Base-by-base conservation (phyloP, 257 asterid species). In the Forsythia viridissima region DNA sequence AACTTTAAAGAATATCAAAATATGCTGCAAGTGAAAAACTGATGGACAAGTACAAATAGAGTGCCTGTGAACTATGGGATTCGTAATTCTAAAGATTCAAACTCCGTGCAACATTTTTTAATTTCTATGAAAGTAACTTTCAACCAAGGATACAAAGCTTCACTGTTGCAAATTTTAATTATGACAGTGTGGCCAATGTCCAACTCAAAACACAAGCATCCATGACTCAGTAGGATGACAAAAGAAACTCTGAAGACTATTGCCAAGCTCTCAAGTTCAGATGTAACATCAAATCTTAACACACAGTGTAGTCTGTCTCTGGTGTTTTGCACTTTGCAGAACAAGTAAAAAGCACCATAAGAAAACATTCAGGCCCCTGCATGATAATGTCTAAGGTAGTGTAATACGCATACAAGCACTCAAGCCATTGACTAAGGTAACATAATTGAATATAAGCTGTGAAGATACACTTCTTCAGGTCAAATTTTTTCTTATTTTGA, bases 331-430 rank as follows among this genome's bases (percentile, higher is more conserved):
- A 55, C 36, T 67, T 48, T 46, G 52, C 21, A 55, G 38, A 37
- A 81, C 69, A 38, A 37, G 59, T 9, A 8, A 63, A 24, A 8
- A 61, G 69, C 11, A 21, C 70, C 8, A 63, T 8, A 21, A 63
- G 5, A 76, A 77, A 69, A 38, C 48, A 63, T 6, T 20, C 24
- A 21, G 5, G 65, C 73, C n/a, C 7, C 3, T 52, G 38, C 77
- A 78, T 10, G 70, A 63, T 55, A 37, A 75, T 63, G 38, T 79
- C 21, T 48, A n/a, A 11, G 73, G 48, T 37, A 71, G 74, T 48
- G 34, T 8, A 52, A 61, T 51, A 74, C 1, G 59, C 37, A 70
- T 61, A 78, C 30, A 76, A 55, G 74, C 74, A 51, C 44, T 66
- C 72, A 16, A 30, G 34, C 30, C 57, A 37, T 24, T 21, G 7